phyloP scores from a whole-genome alignment of 202 grass and related monocot species.

The Panicum virgatum region DNA sequence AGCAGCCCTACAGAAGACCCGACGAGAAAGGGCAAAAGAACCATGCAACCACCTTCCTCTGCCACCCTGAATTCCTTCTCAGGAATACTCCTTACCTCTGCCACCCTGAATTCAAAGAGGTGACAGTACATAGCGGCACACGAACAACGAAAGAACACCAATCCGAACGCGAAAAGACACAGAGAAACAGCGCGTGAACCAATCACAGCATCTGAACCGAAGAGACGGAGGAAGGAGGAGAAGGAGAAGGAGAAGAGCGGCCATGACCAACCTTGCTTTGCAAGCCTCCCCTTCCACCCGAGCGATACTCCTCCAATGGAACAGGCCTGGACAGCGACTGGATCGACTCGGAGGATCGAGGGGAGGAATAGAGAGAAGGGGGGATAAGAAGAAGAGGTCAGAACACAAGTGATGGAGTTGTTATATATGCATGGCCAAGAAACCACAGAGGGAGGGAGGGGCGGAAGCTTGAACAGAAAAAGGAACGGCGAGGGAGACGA shows the following conservation, averaged over 20 bases:
- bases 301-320: constrained; percentile 28
- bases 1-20: not conserved
- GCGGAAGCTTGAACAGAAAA: not conserved
- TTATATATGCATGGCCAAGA: constrained; percentile 50
- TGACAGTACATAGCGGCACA: not conserved
- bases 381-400: constrained; percentile 9
- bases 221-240: not conserved
- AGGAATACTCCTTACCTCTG: not conserved
- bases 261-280: constrained; percentile 33
- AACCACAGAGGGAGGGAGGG: not conserved
- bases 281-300: not conserved
- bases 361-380: not conserved
- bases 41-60: not conserved
- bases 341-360: constrained; percentile 1
- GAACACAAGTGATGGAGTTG: constrained; percentile 12
- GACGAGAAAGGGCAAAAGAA: not conserved
- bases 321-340: constrained; percentile 4
- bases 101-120: not conserved
- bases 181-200: not conserved
- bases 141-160: not conserved
- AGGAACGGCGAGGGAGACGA: not conserved
- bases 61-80: not conserved
- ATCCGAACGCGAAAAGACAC: not conserved
- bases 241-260: not conserved
- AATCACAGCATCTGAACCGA: not conserved